Base-by-base conservation (phyloP, 345 rosid genomes). In the Schrenkiella parvula region DNA sequence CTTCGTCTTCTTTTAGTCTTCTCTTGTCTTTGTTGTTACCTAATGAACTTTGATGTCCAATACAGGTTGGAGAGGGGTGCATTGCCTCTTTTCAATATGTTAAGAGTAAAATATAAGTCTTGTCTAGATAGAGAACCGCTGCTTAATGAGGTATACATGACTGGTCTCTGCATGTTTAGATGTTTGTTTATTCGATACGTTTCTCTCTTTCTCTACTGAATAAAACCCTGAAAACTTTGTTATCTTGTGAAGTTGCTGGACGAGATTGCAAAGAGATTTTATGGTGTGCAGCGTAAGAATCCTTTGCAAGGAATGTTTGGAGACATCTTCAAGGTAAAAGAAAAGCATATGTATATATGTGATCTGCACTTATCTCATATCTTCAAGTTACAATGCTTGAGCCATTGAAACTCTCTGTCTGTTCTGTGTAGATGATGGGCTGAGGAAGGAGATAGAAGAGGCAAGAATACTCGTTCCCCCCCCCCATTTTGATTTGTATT, bases 41-140 rank as follows among this genome's bases (percentile, higher is more conserved):
- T 42, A n/a, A 54, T 26, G 29, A 63, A n/a, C 4, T 55, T 59
- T 55, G 56, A 19, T 39, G n/a, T 22, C 5, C 5, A 3, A 23
- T 71, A 75, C 90, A 95, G 98, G 80, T 65, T 95, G 85, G 80
- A 85, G 84, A 90, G 93, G 82, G 98, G 90, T 76, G 95, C 99
- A n/a, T 77, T 88, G 61, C 98, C 97, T 8, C 93, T 95, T 66
- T 95, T 95, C 82, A 88, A 84, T 50, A 87, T 86, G 96, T 73
- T 92, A 84, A 88, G 90, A 81, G 81, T 68, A 47, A 86, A 78
- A 65, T 95, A 74, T 82, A 92, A 80, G 82, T 35, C 92, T 15
- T 78, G 88, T 72, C 71, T 88, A 78, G 96, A 92, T 74, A 80
- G 97, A 72, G 98, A 95, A 51, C 92, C 91, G n/a, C 78, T 87